Evolutionary conservation across 1,284 basidiomycete genomes (phyloP), one percentile per base, ranked within the genome.

Genomic region (Calocybe gambosa): DNA sequence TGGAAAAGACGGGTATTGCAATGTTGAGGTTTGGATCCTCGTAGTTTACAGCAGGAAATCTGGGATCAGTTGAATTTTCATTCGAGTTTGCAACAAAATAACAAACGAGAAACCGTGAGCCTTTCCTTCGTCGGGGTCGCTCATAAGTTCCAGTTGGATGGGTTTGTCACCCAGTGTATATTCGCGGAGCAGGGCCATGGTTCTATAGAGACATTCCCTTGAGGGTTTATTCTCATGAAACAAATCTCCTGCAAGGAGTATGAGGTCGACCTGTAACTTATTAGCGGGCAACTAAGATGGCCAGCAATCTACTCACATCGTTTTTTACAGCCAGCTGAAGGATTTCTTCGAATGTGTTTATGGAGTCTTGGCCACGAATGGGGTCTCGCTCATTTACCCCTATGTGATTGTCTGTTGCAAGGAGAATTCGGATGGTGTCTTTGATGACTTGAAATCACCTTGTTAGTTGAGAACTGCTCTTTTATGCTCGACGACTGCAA

Each of bases 211-310:
- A 51, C 89, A 90, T 35, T 93, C 88, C 55, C 94, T 71, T 23
- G 91, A 92, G 0, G 96, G 96, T 52, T 93, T 81, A 64, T 99
- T 99, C 60, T 99, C 96, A 63, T 99, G 96, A 61, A 99, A 99
- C 5, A 99, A 73, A 65, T 99, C 96, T 8, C 96, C 95, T 10
- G 89, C 94, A 1, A 98, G 80, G 2, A 99, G 77, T 46, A 99
- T 78, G 60, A 96, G 91, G 67, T 97, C 93, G 42, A 95, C 93
- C 89, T 93, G 54, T 19, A 23, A 26, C 9, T 21, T 26, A 7
- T 21, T 20, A 46, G 23, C 15, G 0, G 29, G 28, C 20, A 47
- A n/a, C 42, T 4, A n/a, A 34, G 19, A 19, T 15, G 4, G 1
- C 5, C 39, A 26, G 9, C 25, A 9, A 43, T 13, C 9, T 15